Evolutionary conservation across 192 early-diverging fungal genomes (phyloP).

Genomic region (Ramicandelaber brevisporus): DNA sequence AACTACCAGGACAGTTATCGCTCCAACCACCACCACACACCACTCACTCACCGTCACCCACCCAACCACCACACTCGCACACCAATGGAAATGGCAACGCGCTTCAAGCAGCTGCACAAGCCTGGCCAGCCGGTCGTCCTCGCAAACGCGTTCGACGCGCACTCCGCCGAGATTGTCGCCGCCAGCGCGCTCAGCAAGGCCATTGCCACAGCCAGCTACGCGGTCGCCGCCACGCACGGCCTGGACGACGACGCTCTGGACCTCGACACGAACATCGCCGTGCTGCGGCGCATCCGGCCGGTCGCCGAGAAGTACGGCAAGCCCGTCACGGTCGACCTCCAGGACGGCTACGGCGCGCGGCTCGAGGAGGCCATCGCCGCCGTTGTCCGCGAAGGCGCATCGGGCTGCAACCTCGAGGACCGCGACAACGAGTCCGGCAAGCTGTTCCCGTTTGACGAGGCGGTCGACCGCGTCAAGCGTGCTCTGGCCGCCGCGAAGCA

Average conservation of each 20-base stretch:
- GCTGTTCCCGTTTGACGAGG: slow-evolving; percentile 6
- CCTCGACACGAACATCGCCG: slow-evolving; percentile 10
- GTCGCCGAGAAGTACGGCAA: slow-evolving; percentile 4
- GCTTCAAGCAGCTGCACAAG: no score
- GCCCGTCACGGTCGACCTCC: slow-evolving; percentile 8
- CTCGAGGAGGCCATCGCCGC: slow-evolving; percentile 5
- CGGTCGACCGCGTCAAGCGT: slow-evolving; percentile 6
- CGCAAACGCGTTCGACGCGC: no score
- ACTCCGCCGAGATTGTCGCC: no score
- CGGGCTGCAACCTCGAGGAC: slow-evolving; percentile 9
- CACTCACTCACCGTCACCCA: no score
- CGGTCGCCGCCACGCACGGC: slow-evolving; percentile 11
- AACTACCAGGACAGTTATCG: no score
- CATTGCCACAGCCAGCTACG: slow-evolving; percentile 12
- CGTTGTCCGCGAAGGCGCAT: slow-evolving; percentile 3
- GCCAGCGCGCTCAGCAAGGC: no score
- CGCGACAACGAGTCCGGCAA: slow-evolving; percentile 2
- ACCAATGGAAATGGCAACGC: no score
- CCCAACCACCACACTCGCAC: no score
- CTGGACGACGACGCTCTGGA: slow-evolving; percentile 12
- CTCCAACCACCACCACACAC: no score
- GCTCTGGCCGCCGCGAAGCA: slow-evolving; percentile 7
- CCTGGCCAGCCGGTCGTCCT: no score
- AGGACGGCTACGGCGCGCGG: slow-evolving; percentile 16
- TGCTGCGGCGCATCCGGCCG: slow-evolving; percentile 4